Evolutionary conservation across 139 green algal genomes (phyloP).

Genomic region (Microglena sp.): DNA sequence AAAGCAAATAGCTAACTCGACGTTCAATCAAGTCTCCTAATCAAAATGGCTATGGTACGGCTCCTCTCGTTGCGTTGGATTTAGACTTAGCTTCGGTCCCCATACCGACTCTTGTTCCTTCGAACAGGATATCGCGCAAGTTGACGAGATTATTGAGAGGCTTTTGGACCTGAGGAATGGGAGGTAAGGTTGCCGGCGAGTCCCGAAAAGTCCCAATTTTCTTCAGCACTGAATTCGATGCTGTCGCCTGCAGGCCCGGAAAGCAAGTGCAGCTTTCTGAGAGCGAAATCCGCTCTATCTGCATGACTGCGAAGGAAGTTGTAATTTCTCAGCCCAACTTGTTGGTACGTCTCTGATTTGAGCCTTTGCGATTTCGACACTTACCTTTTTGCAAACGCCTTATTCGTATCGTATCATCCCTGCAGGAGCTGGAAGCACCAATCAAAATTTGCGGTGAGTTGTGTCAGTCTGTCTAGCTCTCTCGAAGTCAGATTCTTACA

Average conservation of each 20-base stretch:
- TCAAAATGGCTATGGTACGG: no score
- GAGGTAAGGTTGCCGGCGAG: slow-evolving; percentile 1
- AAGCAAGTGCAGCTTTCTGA: slow-evolving; percentile 92
- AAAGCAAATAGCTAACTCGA: no score
- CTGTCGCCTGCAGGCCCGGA: slow-evolving; percentile 51
- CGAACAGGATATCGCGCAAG: slow-evolving; percentile 31
- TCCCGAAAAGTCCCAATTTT: neutral
- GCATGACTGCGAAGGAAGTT: slow-evolving; percentile 85
- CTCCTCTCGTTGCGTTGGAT: no score
- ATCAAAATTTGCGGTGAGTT: slow-evolving; percentile 97
- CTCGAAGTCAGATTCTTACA: neutral
- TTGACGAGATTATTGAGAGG: slow-evolving; percentile 92
- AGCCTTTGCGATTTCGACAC: no score
- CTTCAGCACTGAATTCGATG: neutral
- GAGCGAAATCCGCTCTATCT: slow-evolving; percentile 84
- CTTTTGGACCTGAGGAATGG: slow-evolving; percentile 81
- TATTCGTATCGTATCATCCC: no score
- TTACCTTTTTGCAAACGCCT: no score
- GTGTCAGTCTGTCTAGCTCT: neutral
- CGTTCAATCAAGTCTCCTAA: no score
- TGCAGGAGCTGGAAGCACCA: slow-evolving; percentile 95
- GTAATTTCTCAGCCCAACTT: slow-evolving; percentile 96
- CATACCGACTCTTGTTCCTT: neutral
- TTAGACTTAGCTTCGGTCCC: no score
- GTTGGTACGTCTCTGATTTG: no score